A percentile compares a stretch with the other conserved stretches of the same genome.
Conservation (phyloP, 129 eudicot genomes). For the Mikania micrantha region DNA sequence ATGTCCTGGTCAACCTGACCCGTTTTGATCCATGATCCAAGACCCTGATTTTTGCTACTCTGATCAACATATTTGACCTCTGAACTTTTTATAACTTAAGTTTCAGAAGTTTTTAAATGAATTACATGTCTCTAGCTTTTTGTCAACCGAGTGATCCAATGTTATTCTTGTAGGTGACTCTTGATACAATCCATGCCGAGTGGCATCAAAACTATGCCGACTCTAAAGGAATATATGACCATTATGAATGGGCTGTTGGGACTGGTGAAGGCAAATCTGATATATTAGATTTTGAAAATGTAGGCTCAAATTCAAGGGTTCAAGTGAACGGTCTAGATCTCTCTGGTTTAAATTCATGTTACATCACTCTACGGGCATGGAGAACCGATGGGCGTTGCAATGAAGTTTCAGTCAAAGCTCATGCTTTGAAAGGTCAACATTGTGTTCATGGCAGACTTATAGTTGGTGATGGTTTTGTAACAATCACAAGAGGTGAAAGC, state of each 20-base stretch:
- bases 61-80: not conserved
- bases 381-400: slow-evolving; percentile 80
- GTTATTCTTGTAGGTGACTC: slow-evolving; percentile 56
- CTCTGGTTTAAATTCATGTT: slow-evolving; percentile 66
- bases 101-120: too few species aligned
- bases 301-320: slow-evolving; percentile 71
- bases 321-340: slow-evolving; percentile 75
- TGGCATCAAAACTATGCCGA: slow-evolving; percentile 86
- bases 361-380: slow-evolving; percentile 90
- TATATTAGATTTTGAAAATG: slow-evolving; percentile 87
- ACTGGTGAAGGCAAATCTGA: slow-evolving; percentile 97
- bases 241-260: slow-evolving; percentile 97
- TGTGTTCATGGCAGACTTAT: slow-evolving; percentile 97
- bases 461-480: slow-evolving; percentile 89
- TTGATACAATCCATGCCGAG: slow-evolving; percentile 77
- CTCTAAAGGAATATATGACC: slow-evolving; percentile 61
- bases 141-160: slow-evolving; percentile 18
- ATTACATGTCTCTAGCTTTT: too few species aligned
- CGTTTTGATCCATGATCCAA: not conserved
- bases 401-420: slow-evolving; percentile 85
- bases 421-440: slow-evolving; percentile 83
- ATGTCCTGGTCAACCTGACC: not conserved
- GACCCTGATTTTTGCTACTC: not conserved
- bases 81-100: not conserved
- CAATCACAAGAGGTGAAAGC: slow-evolving; percentile 76